Conservation (phyloP, 345 rosid genomes). For the Euclidium syriacum region DNA sequence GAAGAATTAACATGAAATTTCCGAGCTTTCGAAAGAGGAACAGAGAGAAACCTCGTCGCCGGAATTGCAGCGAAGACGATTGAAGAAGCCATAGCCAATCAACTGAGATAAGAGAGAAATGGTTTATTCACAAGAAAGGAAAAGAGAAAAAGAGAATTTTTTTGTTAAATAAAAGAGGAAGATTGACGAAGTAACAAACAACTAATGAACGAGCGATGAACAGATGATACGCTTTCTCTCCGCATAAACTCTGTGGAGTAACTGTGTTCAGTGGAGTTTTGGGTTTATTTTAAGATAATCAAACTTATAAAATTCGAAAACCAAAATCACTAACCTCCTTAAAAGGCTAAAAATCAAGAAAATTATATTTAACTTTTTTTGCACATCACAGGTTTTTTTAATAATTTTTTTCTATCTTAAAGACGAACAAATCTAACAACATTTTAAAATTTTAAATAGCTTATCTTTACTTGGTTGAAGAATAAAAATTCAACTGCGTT, state of each 20-base stretch:
- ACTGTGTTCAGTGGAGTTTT: slow-evolving; percentile 6
- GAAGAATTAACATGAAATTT: slow-evolving; percentile 53
- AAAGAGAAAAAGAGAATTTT: not conserved
- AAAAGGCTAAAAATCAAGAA: too few relatives aligned
- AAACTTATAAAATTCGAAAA: too few relatives aligned
- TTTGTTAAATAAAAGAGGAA: not conserved
- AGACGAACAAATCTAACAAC: too few relatives aligned
- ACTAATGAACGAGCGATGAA: not conserved
- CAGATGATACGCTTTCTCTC: slow-evolving; percentile 24
- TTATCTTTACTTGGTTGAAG: too few relatives aligned
- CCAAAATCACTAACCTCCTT: too few relatives aligned
- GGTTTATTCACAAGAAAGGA: not conserved
- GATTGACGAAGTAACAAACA: not conserved
- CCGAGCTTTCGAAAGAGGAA: slow-evolving; percentile 34
- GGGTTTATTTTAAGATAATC: not conserved
- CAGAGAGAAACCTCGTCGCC: slow-evolving; percentile 38
- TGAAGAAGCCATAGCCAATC: slow-evolving; percentile 61
- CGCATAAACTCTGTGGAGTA: slow-evolving; percentile 15
- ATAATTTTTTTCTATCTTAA: too few relatives aligned
- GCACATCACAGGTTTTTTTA: too few relatives aligned
- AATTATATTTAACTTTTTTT: too few relatives aligned
- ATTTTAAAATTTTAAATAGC: too few relatives aligned
- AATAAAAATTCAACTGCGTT: too few relatives aligned
- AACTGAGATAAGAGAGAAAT: slow-evolving; percentile 18
- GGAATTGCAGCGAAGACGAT: slow-evolving; percentile 60